Conservation (phyloP, 257 asterid species). For the Solanum phureja region DNA sequence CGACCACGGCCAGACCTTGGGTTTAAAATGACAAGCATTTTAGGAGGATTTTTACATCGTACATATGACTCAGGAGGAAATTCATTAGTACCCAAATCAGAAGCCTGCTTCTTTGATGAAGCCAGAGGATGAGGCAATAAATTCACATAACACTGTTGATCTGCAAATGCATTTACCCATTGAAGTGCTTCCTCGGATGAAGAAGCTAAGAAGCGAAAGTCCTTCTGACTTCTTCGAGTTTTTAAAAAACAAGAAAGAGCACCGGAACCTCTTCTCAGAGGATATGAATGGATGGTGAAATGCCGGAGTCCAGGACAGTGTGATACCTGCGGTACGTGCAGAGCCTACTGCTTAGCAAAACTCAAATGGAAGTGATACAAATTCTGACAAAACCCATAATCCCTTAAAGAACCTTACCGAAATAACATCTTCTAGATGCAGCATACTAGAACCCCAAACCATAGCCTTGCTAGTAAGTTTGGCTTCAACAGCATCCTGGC, state of each 20-base stretch:
- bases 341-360: neutral
- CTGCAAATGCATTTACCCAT: slow-evolving; percentile 96
- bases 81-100: slow-evolving; percentile 54
- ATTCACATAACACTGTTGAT: slow-evolving; percentile 93
- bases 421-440: slow-evolving; percentile 65
- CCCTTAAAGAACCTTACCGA: slow-evolving; percentile 44
- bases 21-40: slow-evolving; percentile 89
- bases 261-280: slow-evolving; percentile 45
- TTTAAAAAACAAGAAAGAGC: slow-evolving; percentile 46
- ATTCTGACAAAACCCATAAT: neutral
- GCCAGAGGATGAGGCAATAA: slow-evolving; percentile 88
- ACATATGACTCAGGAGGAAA: slow-evolving; percentile 80
- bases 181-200: slow-evolving; percentile 80
- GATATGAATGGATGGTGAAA: slow-evolving; percentile 91
- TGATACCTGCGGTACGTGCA: slow-evolving; percentile 56
- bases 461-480: slow-evolving; percentile 89
- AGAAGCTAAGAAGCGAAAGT: slow-evolving; percentile 74
- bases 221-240: slow-evolving; percentile 63
- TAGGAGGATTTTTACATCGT: slow-evolving; percentile 80
- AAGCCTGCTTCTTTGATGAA: slow-evolving; percentile 51
- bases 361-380: slow-evolving; percentile 4
- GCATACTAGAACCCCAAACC: slow-evolving; percentile 67
- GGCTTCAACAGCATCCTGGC: slow-evolving; percentile 57
- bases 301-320: slow-evolving; percentile 80
- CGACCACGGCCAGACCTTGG: slow-evolving; percentile 98